These are phyloP conservation scores for Alternaria ventricosa DNA, from an alignment of 2,329 filamentous ascomycete species.

Conservation along the genomic window DNA sequence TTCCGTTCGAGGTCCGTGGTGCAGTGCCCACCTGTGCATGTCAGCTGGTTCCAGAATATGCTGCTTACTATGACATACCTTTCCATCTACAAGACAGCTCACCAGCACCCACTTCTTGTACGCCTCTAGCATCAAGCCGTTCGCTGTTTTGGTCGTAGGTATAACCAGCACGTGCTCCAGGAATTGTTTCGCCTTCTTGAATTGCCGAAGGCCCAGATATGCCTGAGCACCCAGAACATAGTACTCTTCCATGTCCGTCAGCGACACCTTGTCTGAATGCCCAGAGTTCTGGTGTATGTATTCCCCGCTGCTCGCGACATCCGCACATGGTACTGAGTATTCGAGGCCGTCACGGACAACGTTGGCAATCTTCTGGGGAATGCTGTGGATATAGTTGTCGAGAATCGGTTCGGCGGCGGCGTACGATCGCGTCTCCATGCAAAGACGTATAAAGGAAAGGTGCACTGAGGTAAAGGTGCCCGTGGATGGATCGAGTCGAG, in stretches of 20 bases:
- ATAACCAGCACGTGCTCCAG: constrained; percentile 62
- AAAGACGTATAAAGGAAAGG: constrained; percentile 63
- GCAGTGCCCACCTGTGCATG: constrained; percentile 53
- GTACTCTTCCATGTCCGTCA: constrained; percentile 61
- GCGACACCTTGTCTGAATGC: constrained; percentile 62
- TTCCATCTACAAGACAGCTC: constrained; percentile 73
- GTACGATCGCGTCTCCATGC: constrained; percentile 61
- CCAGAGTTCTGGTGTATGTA: constrained; percentile 68
- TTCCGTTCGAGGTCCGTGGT: constrained; percentile 63
- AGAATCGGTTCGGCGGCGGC: constrained; percentile 66
- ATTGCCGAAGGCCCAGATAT: constrained; percentile 54
- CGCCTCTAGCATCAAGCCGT: constrained; percentile 82
- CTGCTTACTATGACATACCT: constrained; percentile 47
- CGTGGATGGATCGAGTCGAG: constrained; percentile 70
- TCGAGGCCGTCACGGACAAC: constrained; percentile 43
- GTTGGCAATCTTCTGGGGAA: constrained; percentile 56
- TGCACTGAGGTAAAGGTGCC: constrained; percentile 72
- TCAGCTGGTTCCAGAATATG: not conserved
- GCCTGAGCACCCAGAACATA: constrained; percentile 59
- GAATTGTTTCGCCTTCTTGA: constrained; percentile 53
- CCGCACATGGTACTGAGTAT: constrained; percentile 50
- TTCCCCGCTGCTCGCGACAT: constrained; percentile 54
- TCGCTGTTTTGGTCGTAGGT: constrained; percentile 70
- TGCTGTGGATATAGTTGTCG: constrained; percentile 70
- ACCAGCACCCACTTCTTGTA: constrained; percentile 92